Base-by-base conservation (phyloP, 306 rosid genomes). In the Pyrus pyrifolia region DNA sequence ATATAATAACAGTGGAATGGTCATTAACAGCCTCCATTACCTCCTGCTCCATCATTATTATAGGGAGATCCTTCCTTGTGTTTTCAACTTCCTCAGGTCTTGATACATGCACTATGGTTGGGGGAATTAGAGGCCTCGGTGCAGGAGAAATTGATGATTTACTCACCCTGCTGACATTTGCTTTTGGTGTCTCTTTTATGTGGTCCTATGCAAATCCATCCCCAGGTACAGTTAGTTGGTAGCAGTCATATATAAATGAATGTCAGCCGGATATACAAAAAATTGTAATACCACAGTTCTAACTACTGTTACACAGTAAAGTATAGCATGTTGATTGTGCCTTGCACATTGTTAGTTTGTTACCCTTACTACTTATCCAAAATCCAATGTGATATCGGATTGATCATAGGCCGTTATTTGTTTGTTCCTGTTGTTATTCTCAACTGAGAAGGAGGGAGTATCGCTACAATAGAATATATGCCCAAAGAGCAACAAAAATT, bases 11-110 rank as follows among this genome's bases (percentile, higher is more conserved):
- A 83, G 77, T 85, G n/a, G 92, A 82, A 76, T 84, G 74, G 29
- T 91, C 85, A 86, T 81, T 88, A 64, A 94, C 78, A 72, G 98
- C 97, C 87, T 94, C 97, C 98, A 91, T 91, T 62, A 94, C 92
- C 90, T 94, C 98, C 73, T 94, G 98, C 84, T 94, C 96, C 98
- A 91, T 91, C 98, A 94, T 91, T 74, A 94, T 83, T 63, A 94
- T 91, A n/a, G 98, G 98, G 51, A 94, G 93, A 86, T 91, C 93
- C 85, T 87, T 90, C 81, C 98, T 89, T 78, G 82, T 80, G 7
- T 87, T 84, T 83, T 88, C 88, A 85, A 93, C 86, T 76, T 91
- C 96, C 27, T 71, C 29, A 22, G 98, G 93, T 80, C 98, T 88
- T 64, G 79, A 76, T 64, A 93, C 94, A 46, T 88, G 96, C 49